Percentiles rank a stretch among this genome's conserved stretches.
Conservation (phyloP, 306 rosid species). For the Aeschynomene evenia region DNA sequence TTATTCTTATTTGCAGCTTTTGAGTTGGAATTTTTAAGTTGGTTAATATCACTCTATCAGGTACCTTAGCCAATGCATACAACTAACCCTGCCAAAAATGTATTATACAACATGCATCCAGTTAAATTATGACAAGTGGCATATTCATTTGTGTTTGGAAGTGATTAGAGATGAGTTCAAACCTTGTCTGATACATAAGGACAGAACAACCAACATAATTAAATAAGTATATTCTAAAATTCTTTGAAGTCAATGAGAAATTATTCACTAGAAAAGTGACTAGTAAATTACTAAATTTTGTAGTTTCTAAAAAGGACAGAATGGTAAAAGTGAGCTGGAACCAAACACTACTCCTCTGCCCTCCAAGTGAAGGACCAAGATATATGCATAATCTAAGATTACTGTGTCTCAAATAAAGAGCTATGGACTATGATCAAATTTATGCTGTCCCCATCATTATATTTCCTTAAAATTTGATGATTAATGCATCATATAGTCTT, state of each 20-base stretch:
- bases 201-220: neutral
- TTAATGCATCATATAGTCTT: neutral
- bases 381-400: neutral
- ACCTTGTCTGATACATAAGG: constrained; percentile 23
- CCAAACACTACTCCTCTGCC: neutral
- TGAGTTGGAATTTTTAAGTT: neutral
- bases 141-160: constrained; percentile 10
- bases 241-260: constrained; percentile 22
- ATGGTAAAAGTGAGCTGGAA: neutral
- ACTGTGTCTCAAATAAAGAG: neutral
- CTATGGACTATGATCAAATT: neutral
- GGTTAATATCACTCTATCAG: neutral
- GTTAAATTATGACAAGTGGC: neutral
- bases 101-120: neutral
- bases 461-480: neutral
- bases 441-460: neutral
- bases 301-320: neutral
- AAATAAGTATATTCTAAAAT: neutral
- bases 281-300: too few species aligned
- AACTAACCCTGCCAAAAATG: neutral
- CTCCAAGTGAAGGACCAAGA: too few species aligned
- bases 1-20: neutral
- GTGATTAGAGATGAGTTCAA: constrained; percentile 4
- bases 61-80: neutral
- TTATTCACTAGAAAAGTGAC: constrained; percentile 6